Evolutionary conservation across 2,329 filamentous ascomycete genomes (phyloP), one percentile per base, ranked within the genome.

Genomic region (Emydomyces testavorans): DNA sequence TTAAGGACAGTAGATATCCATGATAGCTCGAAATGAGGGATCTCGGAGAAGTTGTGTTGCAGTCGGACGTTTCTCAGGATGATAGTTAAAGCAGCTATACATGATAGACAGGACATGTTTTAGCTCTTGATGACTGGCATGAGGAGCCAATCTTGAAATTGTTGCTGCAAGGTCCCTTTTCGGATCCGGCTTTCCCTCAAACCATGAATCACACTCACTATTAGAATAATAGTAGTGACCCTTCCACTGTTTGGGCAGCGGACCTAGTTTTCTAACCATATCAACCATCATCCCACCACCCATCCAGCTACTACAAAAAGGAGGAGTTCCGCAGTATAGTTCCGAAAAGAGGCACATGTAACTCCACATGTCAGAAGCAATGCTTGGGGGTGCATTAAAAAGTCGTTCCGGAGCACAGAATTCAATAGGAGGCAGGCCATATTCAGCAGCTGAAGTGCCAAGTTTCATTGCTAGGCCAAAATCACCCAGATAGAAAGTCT

Each of bases 341-440:
- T 48, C 41, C 20, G 52, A 38, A 41, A 63, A 62, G 20, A 61
- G 31, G 45, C 55, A 21, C 58, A 61, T 62, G 23, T 60, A 61
- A 34, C 58, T 63, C 59, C 57, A 63, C 49, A 63, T 60, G 38
- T 61, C 58, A 38, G 58, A 60, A 43, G 57, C 55, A 43, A 50
- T 50, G 37, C 54, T 61, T 48, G 58, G 52, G 7, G 50, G 50
- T 53, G 54, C 36, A 10, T 48, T 13, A 57, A 58, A 54, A 43
- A 62, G 50, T 31, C 58, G 57, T 39, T 59, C 58, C 35, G 56
- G 57, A 7, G 58, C 58, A 45, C 58, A 60, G 49, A 51, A 58
- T 32, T 49, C 24, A 26, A 46, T 51, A 43, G 56, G 57, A 11
- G 53, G 50, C 18, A 47, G 53, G 28, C 50, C 50, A 1, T 20